phyloP scores from a whole-genome alignment of 2,329 filamentous ascomycete genomes.

The Orbilia quercus region DNA sequence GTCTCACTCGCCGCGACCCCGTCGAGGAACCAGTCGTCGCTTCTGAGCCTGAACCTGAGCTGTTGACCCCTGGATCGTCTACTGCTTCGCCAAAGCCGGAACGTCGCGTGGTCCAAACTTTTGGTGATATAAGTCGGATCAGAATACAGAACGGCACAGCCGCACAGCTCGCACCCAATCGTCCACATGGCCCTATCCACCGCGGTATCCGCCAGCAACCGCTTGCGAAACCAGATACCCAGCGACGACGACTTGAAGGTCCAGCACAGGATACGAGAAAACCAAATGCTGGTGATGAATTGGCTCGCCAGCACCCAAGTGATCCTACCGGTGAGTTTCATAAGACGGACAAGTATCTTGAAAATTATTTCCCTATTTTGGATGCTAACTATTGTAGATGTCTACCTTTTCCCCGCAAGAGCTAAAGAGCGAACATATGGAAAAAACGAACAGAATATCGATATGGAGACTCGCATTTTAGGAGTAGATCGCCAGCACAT shows the following conservation, averaged over 20 bases:
- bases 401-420: slow-evolving; percentile 39
- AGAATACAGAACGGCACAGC: not conserved
- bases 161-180: slow-evolving; percentile 18
- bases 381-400: slow-evolving; percentile 15
- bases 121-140: slow-evolving; percentile 21
- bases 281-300: slow-evolving; percentile 29
- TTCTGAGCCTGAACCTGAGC: not conserved
- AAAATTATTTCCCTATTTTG: too few relatives aligned
- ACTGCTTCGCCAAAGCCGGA: not conserved
- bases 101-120: slow-evolving; percentile 17
- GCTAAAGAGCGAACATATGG: slow-evolving; percentile 7
- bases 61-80: not conserved
- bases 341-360: not conserved
- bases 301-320: slow-evolving; percentile 24
- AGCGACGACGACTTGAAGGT: slow-evolving; percentile 19
- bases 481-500: slow-evolving; percentile 43
- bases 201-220: not conserved
- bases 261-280: slow-evolving; percentile 34
- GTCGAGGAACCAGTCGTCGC: slow-evolving; percentile 1
- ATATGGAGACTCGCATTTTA: slow-evolving; percentile 40
- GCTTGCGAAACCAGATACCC: not conserved
- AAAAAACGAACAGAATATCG: slow-evolving; percentile 17
- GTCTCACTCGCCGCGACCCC: slow-evolving; percentile 25
- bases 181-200: slow-evolving; percentile 1
- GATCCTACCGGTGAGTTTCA: slow-evolving; percentile 24